These are phyloP conservation scores for Acacia confusa DNA, from an alignment of 306 rosid species.

Conservation along the genomic window DNA sequence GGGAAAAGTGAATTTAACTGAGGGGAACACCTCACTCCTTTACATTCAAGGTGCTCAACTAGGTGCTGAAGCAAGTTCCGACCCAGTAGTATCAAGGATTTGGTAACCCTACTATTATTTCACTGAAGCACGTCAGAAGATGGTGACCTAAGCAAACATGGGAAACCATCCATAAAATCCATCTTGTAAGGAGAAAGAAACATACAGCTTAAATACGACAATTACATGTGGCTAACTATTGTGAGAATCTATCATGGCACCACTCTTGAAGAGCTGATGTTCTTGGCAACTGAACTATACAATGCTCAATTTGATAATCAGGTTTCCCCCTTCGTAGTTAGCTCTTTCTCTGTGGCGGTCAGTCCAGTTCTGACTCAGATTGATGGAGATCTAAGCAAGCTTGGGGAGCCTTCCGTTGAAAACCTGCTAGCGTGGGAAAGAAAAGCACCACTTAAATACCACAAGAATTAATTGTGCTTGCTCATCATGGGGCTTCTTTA, in stretches of 20 bases:
- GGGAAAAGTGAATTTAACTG: neutral
- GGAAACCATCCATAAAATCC: neutral
- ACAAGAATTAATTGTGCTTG: neutral
- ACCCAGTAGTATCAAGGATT: neutral
- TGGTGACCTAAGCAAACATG: neutral
- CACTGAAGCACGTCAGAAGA: neutral
- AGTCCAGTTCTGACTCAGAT: neutral
- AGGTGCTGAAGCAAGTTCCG: neutral
- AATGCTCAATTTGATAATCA: neutral
- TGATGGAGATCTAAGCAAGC: neutral
- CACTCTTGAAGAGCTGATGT: neutral
- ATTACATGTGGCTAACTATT: neutral
- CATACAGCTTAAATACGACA: neutral
- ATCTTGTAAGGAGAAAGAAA: neutral
- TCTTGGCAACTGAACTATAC: neutral
- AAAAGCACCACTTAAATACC: neutral
- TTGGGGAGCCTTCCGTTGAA: neutral
- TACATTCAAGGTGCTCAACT: neutral
- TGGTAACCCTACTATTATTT: neutral
- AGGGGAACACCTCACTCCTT: neutral
- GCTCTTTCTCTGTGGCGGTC: neutral
- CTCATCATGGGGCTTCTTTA: neutral
- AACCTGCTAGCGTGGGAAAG: neutral
- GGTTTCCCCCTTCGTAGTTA: neutral
- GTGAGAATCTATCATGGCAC: neutral